Evolutionary conservation across 805 yeast genomes (phyloP), one percentile per base, ranked within the genome.

Genomic region (Lipomyces sp.): DNA sequence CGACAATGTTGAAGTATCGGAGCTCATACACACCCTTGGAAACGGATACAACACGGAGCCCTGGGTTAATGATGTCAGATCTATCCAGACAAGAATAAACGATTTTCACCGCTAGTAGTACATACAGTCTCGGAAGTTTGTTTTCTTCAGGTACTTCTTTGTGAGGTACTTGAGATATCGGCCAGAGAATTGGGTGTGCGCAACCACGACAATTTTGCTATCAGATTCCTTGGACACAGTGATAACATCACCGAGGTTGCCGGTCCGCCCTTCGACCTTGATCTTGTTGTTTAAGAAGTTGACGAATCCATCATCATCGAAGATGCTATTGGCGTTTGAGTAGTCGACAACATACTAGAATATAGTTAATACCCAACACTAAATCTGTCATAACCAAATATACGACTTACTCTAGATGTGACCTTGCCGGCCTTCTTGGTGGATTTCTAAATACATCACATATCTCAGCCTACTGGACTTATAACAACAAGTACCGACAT

Each of bases 101-200:
- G 45, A 35, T 18, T 24, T 32, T 15, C n/a, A 15, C 11, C 53
- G 29, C 30, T 18, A 30, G 32, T 11, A n/a, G 1, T 18, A 59
- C 69, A n/a, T 59, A 68, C 69, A 94, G 87, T 95, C 98, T 88
- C 98, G 92, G 87, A 94, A 90, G 86, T 91, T 96, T 94, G 93
- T 92, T 91, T 95, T 95, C 97, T 94, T 96, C 85, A 95, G 91
- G 95, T 91, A 95, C 88, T 96, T 94, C 92, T 95, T 96, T 80
- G 98, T 91, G 82, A 95, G 87, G 96, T 95, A 95, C 88, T 96
- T 95, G 83, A 94, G 89, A 96, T 95, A 95, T 87, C 96, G 94
- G 86, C 99, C 99, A 76, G 98, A 93, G 95, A 95, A 94, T 86
- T 92, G 89, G 84, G 96, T 84, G 84, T 89, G 87, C 75, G 98